Conservation (phyloP, 805 yeast species). For the Pichia sporocuriosa region DNA sequence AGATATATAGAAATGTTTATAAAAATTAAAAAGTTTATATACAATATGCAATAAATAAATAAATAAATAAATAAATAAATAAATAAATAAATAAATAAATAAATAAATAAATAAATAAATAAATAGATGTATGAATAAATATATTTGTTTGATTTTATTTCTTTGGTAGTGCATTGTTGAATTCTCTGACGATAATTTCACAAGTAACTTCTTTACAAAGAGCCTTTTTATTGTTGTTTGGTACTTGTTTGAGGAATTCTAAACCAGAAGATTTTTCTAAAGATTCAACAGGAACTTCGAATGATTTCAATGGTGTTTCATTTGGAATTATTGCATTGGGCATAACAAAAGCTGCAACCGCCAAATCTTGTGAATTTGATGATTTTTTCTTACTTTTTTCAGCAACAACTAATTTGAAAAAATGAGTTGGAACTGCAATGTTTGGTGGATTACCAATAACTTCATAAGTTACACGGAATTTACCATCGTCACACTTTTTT, state of each 20-base stretch:
- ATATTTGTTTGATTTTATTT: conserved; percentile 10
- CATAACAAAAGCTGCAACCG: conserved; percentile 88
- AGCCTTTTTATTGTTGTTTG: conserved; percentile 47
- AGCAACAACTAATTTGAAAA: conserved; percentile 84
- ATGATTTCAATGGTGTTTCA: conserved; percentile 57
- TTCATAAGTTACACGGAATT: conserved; percentile 78
- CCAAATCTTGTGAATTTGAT: conserved; percentile 37
- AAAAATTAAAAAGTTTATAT: background rate
- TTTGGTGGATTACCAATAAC: conserved; percentile 95
- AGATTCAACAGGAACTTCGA: conserved; percentile 86
- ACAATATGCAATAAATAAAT: background rate
- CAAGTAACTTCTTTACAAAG: conserved; percentile 80
- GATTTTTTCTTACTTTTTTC: conserved; percentile 44
- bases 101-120: conserved; percentile 2
- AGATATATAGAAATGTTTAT: conserved; percentile 5
- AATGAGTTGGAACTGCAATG: conserved; percentile 96
- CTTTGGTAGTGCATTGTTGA: conserved; percentile 38
- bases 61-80: background rate
- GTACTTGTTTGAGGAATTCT: conserved; percentile 66
- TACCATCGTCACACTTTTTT: conserved; percentile 66
- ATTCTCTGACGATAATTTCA: conserved; percentile 75
- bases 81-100: background rate
- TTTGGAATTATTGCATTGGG: conserved; percentile 84
- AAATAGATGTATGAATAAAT: conserved; percentile 2
- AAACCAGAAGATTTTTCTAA: conserved; percentile 83